A percentile compares a stretch with the other conserved stretches of the same genome.
phyloP scores from a whole-genome alignment of 768 basidiomycete genomes.

The Boletus edulis region DNA sequence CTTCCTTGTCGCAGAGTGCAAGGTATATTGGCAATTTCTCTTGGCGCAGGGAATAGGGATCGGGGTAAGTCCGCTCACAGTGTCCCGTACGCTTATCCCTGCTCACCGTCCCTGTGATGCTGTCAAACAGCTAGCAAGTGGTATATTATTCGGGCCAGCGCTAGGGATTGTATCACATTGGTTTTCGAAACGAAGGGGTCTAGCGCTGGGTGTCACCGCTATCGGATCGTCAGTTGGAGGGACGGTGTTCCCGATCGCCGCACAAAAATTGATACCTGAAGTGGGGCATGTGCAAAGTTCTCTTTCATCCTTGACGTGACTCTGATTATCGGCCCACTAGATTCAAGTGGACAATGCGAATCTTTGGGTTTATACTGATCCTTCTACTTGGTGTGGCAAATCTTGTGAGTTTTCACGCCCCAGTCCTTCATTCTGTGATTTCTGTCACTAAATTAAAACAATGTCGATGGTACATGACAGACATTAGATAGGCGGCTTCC shows the following conservation, averaged over 20 bases:
- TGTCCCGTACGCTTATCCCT: not conserved
- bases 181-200: slow-evolving; percentile 58
- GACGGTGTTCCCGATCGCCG: slow-evolving; percentile 60
- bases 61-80: slow-evolving; percentile 44
- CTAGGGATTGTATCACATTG: slow-evolving; percentile 65
- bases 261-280: slow-evolving; percentile 49
- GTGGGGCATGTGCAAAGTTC: slow-evolving; percentile 48
- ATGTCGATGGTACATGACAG: slow-evolving; percentile 11
- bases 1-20: slow-evolving; percentile 71
- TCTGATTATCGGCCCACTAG: slow-evolving; percentile 32
- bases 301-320: not conserved
- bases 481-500: slow-evolving; percentile 48
- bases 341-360: slow-evolving; percentile 78
- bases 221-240: slow-evolving; percentile 70
- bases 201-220: slow-evolving; percentile 62
- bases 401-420: slow-evolving; percentile 35
- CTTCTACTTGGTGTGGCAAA: slow-evolving; percentile 52
- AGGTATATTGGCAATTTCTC: slow-evolving; percentile 73
- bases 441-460: no score
- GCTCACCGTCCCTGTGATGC: not conserved
- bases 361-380: slow-evolving; percentile 62
- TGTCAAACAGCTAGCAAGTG: slow-evolving; percentile 37
- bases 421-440: not conserved
- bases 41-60: slow-evolving; percentile 69
- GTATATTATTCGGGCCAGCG: slow-evolving; percentile 62